Evolutionary conservation across 2,329 filamentous ascomycete species (phyloP).

Genomic region (Aspergillus sojae): DNA sequence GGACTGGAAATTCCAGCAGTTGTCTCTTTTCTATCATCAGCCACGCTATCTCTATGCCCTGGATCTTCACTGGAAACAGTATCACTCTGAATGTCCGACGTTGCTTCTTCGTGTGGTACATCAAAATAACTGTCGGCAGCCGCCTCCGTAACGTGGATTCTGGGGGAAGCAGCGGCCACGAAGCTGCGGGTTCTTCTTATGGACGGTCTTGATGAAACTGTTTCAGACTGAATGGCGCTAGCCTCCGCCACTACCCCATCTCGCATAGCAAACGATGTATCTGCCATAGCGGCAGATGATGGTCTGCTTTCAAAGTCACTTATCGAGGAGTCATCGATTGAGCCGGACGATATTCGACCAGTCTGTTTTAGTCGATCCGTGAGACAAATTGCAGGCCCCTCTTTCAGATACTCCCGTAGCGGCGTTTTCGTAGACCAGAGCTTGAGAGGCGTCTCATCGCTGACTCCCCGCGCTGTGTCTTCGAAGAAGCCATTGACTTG

Average conservation of each 20-base stretch:
- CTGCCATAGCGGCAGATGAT: constrained; percentile 20
- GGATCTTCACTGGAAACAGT: background rate
- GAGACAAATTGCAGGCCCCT: constrained; percentile 59
- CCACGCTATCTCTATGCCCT: background rate
- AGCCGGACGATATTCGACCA: constrained; percentile 24
- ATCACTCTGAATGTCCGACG: constrained; percentile 5
- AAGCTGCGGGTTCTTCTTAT: constrained; percentile 31
- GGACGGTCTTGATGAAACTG: constrained; percentile 19
- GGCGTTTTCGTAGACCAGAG: constrained; percentile 35
- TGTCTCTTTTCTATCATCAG: constrained; percentile 6
- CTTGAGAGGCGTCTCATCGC: constrained; percentile 41
- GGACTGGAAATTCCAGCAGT: constrained; percentile 11
- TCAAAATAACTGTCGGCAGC: constrained; percentile 24
- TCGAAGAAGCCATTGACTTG: constrained; percentile 65
- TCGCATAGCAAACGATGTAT: background rate
- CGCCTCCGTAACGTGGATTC: constrained; percentile 35
- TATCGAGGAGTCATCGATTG: constrained; percentile 32
- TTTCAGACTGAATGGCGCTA: constrained; percentile 1
- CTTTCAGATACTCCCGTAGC: constrained; percentile 54
- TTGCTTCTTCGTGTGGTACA: constrained; percentile 9
- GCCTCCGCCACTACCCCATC: background rate
- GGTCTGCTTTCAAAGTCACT: constrained; percentile 34
- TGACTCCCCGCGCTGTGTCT: constrained; percentile 58
- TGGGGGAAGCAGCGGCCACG: constrained; percentile 25
- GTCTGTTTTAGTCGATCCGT: constrained; percentile 52